phyloP scores from a whole-genome alignment of 306 rosid species.

The Vachellia collinsii region DNA sequence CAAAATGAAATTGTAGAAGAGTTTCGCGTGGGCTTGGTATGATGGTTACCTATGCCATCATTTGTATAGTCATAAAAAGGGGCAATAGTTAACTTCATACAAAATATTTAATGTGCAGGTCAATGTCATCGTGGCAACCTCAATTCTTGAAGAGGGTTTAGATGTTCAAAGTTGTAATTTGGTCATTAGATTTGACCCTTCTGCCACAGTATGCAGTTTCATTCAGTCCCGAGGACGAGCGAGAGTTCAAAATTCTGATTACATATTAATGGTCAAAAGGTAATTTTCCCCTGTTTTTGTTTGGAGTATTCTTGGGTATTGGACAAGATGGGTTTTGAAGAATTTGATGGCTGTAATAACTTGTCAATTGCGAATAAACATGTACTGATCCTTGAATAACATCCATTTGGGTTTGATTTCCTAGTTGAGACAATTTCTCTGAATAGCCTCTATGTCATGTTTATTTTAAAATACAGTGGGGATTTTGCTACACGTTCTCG shows the following conservation, averaged over 20 bases:
- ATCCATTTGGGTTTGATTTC: constrained; percentile 5
- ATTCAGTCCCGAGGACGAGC: constrained; percentile 96
- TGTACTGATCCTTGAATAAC: constrained; percentile 2
- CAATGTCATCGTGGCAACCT: constrained; percentile 89
- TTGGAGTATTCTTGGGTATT: background rate
- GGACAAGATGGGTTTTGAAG: background rate
- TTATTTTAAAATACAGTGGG: constrained; percentile 56
- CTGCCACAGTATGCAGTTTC: constrained; percentile 79
- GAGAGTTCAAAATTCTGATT: constrained; percentile 76
- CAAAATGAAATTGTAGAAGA: constrained; percentile 83
- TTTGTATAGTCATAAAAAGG: constrained; percentile 9
- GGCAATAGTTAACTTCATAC: constrained; percentile 21
- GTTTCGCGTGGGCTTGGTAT: constrained; percentile 79
- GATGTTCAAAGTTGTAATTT: constrained; percentile 90
- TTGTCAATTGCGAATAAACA: constrained; percentile 6
- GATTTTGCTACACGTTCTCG: constrained; percentile 63
- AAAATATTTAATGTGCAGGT: constrained; percentile 53
- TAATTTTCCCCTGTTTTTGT: constrained; percentile 10
- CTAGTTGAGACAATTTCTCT: background rate
- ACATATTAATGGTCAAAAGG: constrained; percentile 79
- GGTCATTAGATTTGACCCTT: constrained; percentile 90
- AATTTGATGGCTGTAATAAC: background rate
- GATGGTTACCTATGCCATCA: constrained; percentile 23
- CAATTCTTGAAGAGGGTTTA: constrained; percentile 95
- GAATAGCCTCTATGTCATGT: constrained; percentile 4